A percentile compares a stretch with the other conserved stretches of the same genome.
phyloP scores from a whole-genome alignment of 1,284 basidiomycete species.

The Trichosporon ovoides region DNA sequence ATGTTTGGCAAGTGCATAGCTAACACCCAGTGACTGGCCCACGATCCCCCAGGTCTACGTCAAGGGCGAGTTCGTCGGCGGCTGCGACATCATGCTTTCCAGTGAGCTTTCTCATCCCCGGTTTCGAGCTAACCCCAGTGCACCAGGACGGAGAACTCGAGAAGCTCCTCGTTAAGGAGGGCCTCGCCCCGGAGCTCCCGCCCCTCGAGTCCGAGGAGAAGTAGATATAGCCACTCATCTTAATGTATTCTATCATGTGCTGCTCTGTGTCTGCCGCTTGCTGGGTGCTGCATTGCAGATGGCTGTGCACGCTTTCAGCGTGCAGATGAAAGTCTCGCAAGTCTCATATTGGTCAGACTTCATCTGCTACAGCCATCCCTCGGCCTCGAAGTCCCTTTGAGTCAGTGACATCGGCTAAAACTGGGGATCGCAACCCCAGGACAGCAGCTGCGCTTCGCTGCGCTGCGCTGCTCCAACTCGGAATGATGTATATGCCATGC shows the following conservation, averaged over 20 bases:
- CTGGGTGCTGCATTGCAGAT: no score
- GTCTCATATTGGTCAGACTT: no score
- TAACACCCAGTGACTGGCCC: conserved; percentile 78
- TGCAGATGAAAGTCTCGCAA: no score
- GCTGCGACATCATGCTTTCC: conserved; percentile 87
- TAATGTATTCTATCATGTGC: conserved; percentile 2
- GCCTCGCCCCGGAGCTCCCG: conserved; percentile 57
- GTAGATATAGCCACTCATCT: not conserved
- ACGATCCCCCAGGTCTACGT: conserved; percentile 96
- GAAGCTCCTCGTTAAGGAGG: conserved; percentile 66
- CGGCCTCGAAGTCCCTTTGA: no score
- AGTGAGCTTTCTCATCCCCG: conserved; percentile 60
- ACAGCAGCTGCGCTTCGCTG: no score
- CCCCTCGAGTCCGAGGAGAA: conserved; percentile 22
- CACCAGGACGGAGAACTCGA: conserved; percentile 94
- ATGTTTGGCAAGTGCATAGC: not conserved
- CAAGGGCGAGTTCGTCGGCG: conserved; percentile 91
- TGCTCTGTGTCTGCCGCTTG: not conserved
- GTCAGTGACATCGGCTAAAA: no score
- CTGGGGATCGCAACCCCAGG: no score
- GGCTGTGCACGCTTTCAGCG: no score
- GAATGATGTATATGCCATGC: conserved; percentile 10
- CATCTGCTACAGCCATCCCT: no score
- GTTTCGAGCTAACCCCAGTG: conserved; percentile 57
- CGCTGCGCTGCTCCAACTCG: no score